Percentiles rank a stretch among this genome's conserved stretches.
Conservation (phyloP, 2,329 filamentous ascomycete species). For the Cordyceps farinosa region DNA sequence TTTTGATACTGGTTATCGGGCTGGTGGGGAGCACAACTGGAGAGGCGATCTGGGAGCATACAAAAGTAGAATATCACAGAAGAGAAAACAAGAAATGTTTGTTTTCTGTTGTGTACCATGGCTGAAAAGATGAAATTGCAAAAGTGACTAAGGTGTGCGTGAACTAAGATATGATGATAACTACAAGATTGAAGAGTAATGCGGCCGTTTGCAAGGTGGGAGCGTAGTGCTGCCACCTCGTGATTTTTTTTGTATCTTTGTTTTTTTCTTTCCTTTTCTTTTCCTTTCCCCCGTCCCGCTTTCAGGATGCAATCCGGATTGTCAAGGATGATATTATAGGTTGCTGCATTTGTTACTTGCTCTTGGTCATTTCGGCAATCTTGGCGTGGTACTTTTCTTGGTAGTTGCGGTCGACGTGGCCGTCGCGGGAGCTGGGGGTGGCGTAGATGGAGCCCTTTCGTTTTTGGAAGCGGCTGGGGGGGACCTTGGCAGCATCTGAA, state of each 20-base stretch:
- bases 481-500: slow-evolving; percentile 63
- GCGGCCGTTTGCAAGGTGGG: background rate
- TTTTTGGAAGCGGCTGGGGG: slow-evolving; percentile 66
- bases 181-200: background rate
- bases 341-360: slow-evolving; percentile 30
- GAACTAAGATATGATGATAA: background rate
- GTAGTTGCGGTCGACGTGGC: slow-evolving; percentile 58
- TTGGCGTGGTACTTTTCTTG: slow-evolving; percentile 59
- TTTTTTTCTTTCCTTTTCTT: background rate
- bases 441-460: slow-evolving; percentile 66
- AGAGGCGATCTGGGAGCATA: slow-evolving; percentile 4
- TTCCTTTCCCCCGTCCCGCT: background rate
- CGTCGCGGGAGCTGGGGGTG: slow-evolving; percentile 62
- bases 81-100: background rate
- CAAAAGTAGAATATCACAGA: background rate
- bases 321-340: too few species aligned
- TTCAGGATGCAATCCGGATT: background rate
- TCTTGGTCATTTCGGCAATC: slow-evolving; percentile 49
- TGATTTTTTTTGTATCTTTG: too few species aligned
- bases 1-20: background rate
- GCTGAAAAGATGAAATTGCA: background rate
- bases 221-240: background rate
- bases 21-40: background rate
- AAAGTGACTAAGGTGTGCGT: background rate
- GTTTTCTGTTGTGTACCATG: background rate